Percentiles rank a stretch among this genome's conserved stretches.
Conservation (phyloP, 129 eudicot species). For the Flaveria robusta region DNA sequence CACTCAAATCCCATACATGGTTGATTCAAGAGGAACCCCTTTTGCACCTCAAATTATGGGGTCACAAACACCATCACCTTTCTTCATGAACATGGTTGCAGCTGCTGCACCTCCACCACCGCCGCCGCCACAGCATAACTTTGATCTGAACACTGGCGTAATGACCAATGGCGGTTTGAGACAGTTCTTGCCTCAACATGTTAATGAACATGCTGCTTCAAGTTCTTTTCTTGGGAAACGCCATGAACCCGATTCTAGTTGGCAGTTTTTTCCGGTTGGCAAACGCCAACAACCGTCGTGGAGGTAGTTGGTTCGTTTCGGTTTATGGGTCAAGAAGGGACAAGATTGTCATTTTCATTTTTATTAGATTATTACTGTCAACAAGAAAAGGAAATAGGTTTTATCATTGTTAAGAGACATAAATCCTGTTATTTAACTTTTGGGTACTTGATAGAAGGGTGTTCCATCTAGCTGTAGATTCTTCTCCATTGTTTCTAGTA, state of each 20-base stretch:
- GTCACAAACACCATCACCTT: slow-evolving; percentile 44
- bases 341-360: slow-evolving; percentile 12
- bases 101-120: slow-evolving; percentile 16
- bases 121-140: slow-evolving; percentile 36
- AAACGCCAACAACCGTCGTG: slow-evolving; percentile 65
- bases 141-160: slow-evolving; percentile 62
- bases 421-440: slow-evolving; percentile 16
- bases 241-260: slow-evolving; percentile 54
- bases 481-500: no score
- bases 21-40: slow-evolving; percentile 62
- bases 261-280: slow-evolving; percentile 53
- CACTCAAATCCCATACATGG: slow-evolving; percentile 57
- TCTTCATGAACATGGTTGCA: slow-evolving; percentile 51
- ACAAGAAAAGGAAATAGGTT: slow-evolving; percentile 27
- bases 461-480: neutral
- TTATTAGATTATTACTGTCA: slow-evolving; percentile 38
- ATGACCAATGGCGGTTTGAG: slow-evolving; percentile 47
- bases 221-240: slow-evolving; percentile 56
- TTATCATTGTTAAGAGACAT: slow-evolving; percentile 19
- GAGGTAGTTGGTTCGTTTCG: slow-evolving; percentile 42
- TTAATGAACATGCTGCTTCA: slow-evolving; percentile 50
- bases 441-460: slow-evolving; percentile 26
- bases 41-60: slow-evolving; percentile 62
- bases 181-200: slow-evolving; percentile 43
- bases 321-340: neutral